A percentile compares a stretch with the other conserved stretches of the same genome.
These are phyloP conservation scores for Globisporangium recalcitrans DNA, from an alignment of 352 stramenopile species.

Conservation along the genomic window DNA sequence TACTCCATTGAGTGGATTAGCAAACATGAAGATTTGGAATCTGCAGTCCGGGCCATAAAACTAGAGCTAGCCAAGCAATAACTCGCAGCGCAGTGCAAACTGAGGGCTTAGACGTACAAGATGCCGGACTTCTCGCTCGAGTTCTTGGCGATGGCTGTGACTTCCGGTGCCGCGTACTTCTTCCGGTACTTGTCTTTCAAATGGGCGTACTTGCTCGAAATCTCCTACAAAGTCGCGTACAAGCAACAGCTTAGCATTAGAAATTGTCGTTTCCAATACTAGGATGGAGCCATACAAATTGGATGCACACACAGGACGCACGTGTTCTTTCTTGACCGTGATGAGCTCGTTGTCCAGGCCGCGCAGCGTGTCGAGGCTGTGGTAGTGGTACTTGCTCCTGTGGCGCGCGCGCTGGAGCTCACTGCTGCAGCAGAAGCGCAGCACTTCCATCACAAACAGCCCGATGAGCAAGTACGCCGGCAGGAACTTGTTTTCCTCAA, in stretches of 20 bases:
- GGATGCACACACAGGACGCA: slow-evolving; percentile 18
- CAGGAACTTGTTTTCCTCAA: slow-evolving; percentile 69
- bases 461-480: slow-evolving; percentile 63
- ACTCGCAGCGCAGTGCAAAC: too few relatives aligned
- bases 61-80: slow-evolving; percentile 29
- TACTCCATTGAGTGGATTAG: slow-evolving; percentile 28
- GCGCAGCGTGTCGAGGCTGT: slow-evolving; percentile 39
- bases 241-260: too few relatives aligned
- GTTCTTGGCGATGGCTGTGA: slow-evolving; percentile 20
- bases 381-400: slow-evolving; percentile 61
- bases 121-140: slow-evolving; percentile 11
- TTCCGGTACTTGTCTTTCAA: slow-evolving; percentile 73
- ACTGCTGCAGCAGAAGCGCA: slow-evolving; percentile 74
- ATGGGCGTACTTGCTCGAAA: slow-evolving; percentile 66
- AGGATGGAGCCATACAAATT: neutral
- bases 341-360: slow-evolving; percentile 72
- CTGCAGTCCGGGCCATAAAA: slow-evolving; percentile 23
- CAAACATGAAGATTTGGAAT: slow-evolving; percentile 35
- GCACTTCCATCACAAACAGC: slow-evolving; percentile 64
- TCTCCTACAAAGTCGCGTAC: slow-evolving; percentile 45
- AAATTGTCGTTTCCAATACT: too few relatives aligned
- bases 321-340: slow-evolving; percentile 60
- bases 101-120: slow-evolving; percentile 34
- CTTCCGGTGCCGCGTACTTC: slow-evolving; percentile 55
- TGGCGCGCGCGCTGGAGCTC: slow-evolving; percentile 45